phyloP scores from a whole-genome alignment of 768 basidiomycete species.

The Favolaschia claudopus region DNA sequence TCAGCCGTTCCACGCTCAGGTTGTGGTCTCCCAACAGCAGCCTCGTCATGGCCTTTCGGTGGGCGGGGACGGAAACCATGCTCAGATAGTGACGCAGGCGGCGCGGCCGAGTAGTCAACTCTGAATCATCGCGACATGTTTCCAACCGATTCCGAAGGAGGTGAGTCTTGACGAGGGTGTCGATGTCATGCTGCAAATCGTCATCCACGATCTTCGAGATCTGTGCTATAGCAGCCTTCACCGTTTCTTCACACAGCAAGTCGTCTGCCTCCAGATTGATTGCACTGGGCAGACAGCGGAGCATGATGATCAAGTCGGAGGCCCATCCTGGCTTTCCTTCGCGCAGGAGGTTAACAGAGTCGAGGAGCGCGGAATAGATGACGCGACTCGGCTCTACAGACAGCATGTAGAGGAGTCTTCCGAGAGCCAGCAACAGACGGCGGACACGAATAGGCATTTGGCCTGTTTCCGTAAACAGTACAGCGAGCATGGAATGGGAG shows the following conservation, averaged over 20 bases:
- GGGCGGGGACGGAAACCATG: background rate
- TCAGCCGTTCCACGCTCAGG: constrained; percentile 1
- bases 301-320: background rate
- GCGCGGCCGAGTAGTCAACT: background rate
- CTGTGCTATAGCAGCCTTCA: background rate
- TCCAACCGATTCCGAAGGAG: constrained; percentile 1
- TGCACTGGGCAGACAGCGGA: background rate
- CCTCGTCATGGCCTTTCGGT: constrained; percentile 11
- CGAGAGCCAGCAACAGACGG: background rate
- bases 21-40: constrained; percentile 1
- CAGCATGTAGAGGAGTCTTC: background rate
- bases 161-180: background rate
- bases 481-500: background rate
- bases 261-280: background rate
- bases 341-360: background rate
- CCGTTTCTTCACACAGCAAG: background rate
- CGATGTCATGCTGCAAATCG: background rate
- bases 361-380: background rate
- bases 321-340: constrained; percentile 1
- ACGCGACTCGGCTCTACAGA: background rate
- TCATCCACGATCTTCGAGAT: background rate
- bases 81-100: constrained; percentile 7
- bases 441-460: constrained; percentile 12
- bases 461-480: constrained; percentile 16
- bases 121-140: background rate